Conservation (phyloP, 1,284 basidiomycete species). For the Leccinum fallax region DNA sequence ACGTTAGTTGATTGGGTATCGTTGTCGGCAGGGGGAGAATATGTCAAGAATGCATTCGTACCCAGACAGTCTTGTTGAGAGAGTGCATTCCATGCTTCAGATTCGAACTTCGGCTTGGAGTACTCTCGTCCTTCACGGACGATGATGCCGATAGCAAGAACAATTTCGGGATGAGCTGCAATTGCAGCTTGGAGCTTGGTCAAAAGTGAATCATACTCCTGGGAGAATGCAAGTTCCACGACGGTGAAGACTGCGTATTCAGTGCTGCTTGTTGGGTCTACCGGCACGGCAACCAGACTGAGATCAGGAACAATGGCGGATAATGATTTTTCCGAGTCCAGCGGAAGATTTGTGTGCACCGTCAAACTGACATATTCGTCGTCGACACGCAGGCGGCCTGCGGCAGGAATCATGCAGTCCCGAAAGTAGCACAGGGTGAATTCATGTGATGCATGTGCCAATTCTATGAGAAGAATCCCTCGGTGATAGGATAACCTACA, state of each 20-base stretch:
- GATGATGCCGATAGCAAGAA: neutral
- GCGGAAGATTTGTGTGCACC: neutral
- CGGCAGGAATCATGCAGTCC: neutral
- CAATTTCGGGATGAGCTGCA: neutral
- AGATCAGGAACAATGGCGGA: neutral
- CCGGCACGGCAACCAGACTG: neutral
- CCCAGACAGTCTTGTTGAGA: neutral
- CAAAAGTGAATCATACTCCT: neutral
- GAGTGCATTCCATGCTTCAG: neutral
- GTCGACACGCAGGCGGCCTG: neutral
- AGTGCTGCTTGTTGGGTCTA: neutral
- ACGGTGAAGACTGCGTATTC: neutral
- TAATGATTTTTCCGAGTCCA: neutral
- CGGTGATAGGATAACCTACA: neutral
- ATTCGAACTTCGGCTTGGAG: neutral
- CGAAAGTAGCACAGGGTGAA: neutral
- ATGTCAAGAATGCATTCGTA: neutral
- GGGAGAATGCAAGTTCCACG: neutral
- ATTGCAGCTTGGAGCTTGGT: neutral
- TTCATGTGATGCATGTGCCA: neutral
- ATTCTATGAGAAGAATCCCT: neutral
- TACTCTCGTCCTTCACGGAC: neutral
- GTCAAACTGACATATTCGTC: neutral
- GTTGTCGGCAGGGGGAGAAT: neutral
- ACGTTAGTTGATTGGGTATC: too few relatives aligned